These are phyloP conservation scores for Pythium myriotylum DNA, from an alignment of 352 stramenopile species.

Conservation along the genomic window DNA sequence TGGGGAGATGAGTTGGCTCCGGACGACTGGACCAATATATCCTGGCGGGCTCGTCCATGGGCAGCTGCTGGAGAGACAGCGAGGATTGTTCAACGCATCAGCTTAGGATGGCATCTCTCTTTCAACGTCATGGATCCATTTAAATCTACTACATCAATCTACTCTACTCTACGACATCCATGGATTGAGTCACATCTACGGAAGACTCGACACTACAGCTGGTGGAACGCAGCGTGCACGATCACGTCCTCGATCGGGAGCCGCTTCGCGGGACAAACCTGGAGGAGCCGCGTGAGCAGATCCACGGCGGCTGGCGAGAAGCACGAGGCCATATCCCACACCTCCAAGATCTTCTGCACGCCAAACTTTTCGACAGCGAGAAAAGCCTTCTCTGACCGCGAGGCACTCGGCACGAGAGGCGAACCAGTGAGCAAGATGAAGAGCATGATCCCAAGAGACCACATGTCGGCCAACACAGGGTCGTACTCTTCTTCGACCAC, in stretches of 20 bases:
- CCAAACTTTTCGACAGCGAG: constrained; percentile 35
- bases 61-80: too few relatives aligned
- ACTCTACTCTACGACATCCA: too few relatives aligned
- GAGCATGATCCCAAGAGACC: constrained; percentile 40
- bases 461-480: constrained; percentile 13
- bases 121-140: too few relatives aligned
- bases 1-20: too few relatives aligned
- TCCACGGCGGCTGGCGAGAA: constrained; percentile 27
- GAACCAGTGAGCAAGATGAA: constrained; percentile 17
- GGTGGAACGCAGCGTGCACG: constrained; percentile 5
- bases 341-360: constrained; percentile 41
- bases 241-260: constrained; percentile 35
- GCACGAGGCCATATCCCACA: constrained; percentile 43
- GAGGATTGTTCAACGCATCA: too few relatives aligned
- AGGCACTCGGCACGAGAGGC: constrained; percentile 35
- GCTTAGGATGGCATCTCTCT: too few relatives aligned
- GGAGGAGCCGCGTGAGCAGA: constrained; percentile 37
- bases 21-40: too few relatives aligned
- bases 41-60: too few relatives aligned
- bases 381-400: constrained; percentile 31
- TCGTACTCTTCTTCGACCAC: constrained; percentile 9
- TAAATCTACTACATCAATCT: too few relatives aligned
- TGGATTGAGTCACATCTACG: too few relatives aligned
- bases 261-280: constrained; percentile 32
- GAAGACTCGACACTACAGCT: neutral